Evolutionary conservation across 2,329 filamentous ascomycete genomes (phyloP).

Genomic region (Fusarium brevicatenulatum): DNA sequence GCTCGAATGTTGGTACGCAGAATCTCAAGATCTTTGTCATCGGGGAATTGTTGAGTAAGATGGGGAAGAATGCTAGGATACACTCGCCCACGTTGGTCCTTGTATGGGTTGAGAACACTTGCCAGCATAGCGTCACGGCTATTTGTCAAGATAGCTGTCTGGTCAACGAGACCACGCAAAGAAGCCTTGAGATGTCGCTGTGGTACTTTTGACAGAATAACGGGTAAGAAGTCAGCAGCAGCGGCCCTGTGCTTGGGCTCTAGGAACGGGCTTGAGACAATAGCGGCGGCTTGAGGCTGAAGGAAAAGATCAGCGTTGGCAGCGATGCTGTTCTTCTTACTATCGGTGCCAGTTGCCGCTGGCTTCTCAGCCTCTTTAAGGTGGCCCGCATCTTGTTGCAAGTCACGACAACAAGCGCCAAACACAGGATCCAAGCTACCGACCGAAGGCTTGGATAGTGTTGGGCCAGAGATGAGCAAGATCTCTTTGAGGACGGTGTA

Average conservation of each 20-base stretch:
- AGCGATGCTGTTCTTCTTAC: constrained; percentile 54
- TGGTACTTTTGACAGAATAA: constrained; percentile 70
- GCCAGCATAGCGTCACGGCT: constrained; percentile 80
- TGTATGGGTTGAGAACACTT: constrained; percentile 82
- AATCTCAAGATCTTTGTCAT: constrained; percentile 75
- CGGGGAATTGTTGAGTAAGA: constrained; percentile 72
- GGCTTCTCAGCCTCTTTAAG: constrained; percentile 54
- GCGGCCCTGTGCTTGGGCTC: constrained; percentile 61
- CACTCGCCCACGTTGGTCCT: constrained; percentile 69
- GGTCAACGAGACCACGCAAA: constrained; percentile 79
- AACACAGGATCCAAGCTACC: constrained; percentile 71
- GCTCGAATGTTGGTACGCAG: constrained; percentile 69
- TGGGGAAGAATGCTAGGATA: constrained; percentile 84
- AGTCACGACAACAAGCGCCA: constrained; percentile 77
- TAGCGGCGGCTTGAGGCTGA: constrained; percentile 48
- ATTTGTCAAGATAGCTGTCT: constrained; percentile 77
- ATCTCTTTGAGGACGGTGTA: constrained; percentile 70
- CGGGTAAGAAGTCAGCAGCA: constrained; percentile 70
- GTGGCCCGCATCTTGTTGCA: constrained; percentile 66
- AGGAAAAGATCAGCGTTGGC: constrained; percentile 81
- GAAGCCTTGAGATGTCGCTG: constrained; percentile 75
- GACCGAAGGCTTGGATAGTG: constrained; percentile 72
- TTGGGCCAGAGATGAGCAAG: constrained; percentile 70
- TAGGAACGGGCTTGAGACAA: constrained; percentile 50
- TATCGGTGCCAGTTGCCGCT: constrained; percentile 43